Evolutionary conservation across 805 yeast genomes (phyloP), one percentile per base, ranked within the genome.

Genomic region (Barnettozyma pratensis): DNA sequence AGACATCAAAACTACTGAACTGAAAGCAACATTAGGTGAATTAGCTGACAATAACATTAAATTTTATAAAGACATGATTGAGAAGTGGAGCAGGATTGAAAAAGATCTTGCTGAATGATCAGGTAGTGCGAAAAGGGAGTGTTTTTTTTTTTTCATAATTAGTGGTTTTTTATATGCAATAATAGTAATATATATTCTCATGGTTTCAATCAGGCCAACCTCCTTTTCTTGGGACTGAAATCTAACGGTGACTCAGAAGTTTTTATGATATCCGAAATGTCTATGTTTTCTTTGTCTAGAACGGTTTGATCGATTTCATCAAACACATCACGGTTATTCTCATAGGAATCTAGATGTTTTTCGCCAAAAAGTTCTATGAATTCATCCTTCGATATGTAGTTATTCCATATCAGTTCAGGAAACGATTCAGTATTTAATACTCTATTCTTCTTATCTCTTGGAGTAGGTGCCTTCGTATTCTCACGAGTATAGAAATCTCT

Each of bases 401-500:
- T 63, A 0, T 64, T 54, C 71, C 85, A 87, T 7, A 74, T 67
- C n/a, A 87, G 59, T 0, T 69, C 67, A 0, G 95, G 92, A 51
- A 77, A 86, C 28, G 69, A 74, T 28, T 79, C 75, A 25, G 68
- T 65, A 26, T 76, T 85, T 50, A 81, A 73, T 50, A 68, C 79
- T 63, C 84, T 80, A 63, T 77, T 81, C 64, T 83, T 83, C 62
- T 91, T 91, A 26, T 76, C 70, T 57, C 86, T 80, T 4, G 96
- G 91, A 28, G 67, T 75, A 0, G 98, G 99, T 1, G 97, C 96
- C 41, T 81, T 78, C 30, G 79, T 83, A 65, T 94, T 94, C 61
- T 90, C 95, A 61, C 79, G 82, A 7, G 91, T 77, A 63, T 94
- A 94, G 66, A 94, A 94, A 61, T 80, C 77, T 49, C 99, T 73